phyloP scores from a whole-genome alignment of 148 eudicot species.

The Polygonum aviculare region DNA sequence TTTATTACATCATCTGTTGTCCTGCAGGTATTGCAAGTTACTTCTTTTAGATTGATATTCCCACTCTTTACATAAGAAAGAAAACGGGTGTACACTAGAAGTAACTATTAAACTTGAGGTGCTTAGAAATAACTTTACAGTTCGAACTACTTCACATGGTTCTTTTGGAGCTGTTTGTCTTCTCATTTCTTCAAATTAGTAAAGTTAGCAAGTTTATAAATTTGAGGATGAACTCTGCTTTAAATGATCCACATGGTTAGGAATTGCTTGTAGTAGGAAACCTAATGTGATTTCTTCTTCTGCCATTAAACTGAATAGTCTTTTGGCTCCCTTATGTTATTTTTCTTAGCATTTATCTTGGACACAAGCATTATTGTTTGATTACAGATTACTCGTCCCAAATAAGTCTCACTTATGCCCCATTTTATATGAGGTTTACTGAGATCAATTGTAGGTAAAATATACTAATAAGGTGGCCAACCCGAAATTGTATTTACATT shows the following conservation, averaged over 20 bases:
- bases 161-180: background rate
- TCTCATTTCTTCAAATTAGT: background rate
- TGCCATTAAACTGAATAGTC: background rate
- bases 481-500: background rate
- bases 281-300: background rate
- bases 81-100: background rate
- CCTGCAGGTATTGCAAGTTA: constrained; percentile 45
- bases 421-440: background rate
- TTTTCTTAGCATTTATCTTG: too few species aligned
- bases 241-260: background rate
- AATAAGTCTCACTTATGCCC: background rate
- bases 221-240: background rate
- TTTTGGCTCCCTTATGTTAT: too few species aligned
- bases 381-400: too few species aligned
- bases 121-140: background rate
- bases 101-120: background rate
- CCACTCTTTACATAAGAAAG: background rate
- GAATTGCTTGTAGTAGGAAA: background rate
- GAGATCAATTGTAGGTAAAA: too few species aligned
- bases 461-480: too few species aligned
- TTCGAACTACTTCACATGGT: background rate
- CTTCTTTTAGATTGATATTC: background rate
- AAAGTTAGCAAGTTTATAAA: background rate
- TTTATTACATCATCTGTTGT: constrained; percentile 69
- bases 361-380: too few species aligned